Evolutionary conservation across 805 yeast genomes (phyloP), one percentile per base, ranked within the genome.

Genomic region (Suhomyces vadensis): DNA sequence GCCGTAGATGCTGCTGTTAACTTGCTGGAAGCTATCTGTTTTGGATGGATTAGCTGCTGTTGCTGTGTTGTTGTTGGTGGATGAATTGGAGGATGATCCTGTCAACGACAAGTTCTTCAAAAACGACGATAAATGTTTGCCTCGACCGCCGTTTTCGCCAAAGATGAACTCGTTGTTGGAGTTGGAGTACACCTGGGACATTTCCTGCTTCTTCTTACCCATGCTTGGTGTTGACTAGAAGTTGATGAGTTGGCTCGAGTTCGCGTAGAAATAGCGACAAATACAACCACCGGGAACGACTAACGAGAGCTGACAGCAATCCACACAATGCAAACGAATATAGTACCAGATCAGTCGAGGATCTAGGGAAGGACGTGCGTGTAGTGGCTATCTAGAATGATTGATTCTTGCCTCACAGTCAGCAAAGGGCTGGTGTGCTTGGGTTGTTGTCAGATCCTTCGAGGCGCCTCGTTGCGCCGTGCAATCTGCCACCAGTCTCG

Each of bases 121-220:
- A 57, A 79, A 76, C 37, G 77, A 67, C 46, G 82, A 68, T 9
- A 79, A 69, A 31, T 80, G 72, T 44, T 80, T 80, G 2, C 88
- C 88, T 37, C 75, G 71, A 10, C 88, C 88, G 14, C 89, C 89
- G 31, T 75, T 73, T 53, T 83, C 87, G 19, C 83, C 84, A 52
- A 83, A 83, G 13, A 82, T 67, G 53, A 81, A 83, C 57, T 83
- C 89, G 49, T 78, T 77, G 54, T 61, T 64, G 44, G 65, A 46
- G 38, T 55, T 57, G 43, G 48, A 53, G 52, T 70, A 69, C 20
- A 69, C 66, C 58, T 71, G 77, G 10, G 74, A 59, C 77, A 72
- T 72, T 48, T 71, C 77, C 41, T 53, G 74, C 39, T 64, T 68
- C 60, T 67, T 68, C 53, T 67, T 69, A 35, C 71, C 71, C 76